phyloP scores from a whole-genome alignment of 805 yeast species.

The Myxozyma neotropica region DNA sequence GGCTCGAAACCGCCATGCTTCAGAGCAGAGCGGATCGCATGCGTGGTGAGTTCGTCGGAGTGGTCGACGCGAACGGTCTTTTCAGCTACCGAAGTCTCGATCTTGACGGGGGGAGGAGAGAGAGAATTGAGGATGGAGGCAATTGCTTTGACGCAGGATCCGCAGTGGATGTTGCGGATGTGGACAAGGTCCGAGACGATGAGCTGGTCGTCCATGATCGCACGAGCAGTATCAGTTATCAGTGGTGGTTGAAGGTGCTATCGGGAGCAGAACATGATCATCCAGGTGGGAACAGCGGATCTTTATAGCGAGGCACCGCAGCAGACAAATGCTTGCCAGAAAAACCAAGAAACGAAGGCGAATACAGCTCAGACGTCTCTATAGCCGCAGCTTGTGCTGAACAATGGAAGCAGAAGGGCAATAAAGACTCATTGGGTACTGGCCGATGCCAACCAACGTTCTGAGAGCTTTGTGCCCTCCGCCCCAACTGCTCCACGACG shows the following conservation, averaged over 20 bases:
- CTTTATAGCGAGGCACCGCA: not conserved
- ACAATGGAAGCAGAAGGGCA: too few species aligned
- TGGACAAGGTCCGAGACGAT: slow-evolving; percentile 26
- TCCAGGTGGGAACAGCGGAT: not conserved
- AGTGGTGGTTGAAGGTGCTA: not conserved
- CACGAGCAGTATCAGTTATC: not conserved
- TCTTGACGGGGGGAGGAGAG: slow-evolving; percentile 26
- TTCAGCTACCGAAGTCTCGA: slow-evolving; percentile 25
- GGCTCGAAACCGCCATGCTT: slow-evolving; percentile 36
- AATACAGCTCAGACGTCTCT: not conserved
- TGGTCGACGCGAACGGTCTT: slow-evolving; percentile 33
- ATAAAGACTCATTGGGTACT: too few species aligned
- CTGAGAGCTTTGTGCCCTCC: too few species aligned
- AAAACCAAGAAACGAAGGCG: not conserved
- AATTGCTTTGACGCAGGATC: slow-evolving; percentile 34
- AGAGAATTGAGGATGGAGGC: slow-evolving; percentile 24
- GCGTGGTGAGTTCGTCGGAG: slow-evolving; percentile 25
- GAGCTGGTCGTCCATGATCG: slow-evolving; percentile 21
- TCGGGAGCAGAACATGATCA: not conserved
- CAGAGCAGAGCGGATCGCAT: slow-evolving; percentile 29
- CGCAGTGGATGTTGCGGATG: slow-evolving; percentile 35
- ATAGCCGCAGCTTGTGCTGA: too few species aligned
- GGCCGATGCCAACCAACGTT: not conserved
- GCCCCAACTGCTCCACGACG: too few species aligned
- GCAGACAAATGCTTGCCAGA: not conserved